Base-by-base conservation (phyloP, 2,329 filamentous ascomycete genomes). In the Phyllosticta citriasiana region DNA sequence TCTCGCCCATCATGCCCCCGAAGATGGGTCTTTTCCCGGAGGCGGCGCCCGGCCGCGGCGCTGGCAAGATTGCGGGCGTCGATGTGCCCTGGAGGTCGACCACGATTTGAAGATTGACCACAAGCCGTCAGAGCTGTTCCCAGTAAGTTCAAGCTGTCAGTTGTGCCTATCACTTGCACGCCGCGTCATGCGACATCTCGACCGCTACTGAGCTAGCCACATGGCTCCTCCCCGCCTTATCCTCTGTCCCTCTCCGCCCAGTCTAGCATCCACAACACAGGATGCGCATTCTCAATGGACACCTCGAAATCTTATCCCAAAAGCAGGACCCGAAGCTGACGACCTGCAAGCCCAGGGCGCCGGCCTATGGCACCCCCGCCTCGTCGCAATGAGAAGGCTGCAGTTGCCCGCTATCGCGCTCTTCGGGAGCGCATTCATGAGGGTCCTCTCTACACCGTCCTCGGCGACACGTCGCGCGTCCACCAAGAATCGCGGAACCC, bases 371-470 rank as follows among this genome's bases (percentile, higher is more conserved):
- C 60, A 40, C 66, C 72, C 16, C 70, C 78, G 14, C 70, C 78
- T n/a, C 73, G 71, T 50, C 65, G 66, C 9, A 64, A 67, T 55
- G 84, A 86, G 72, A 73, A 74, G 60, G 68, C 68, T 4, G 74
- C 79, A 63, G 75, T 84, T 57, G 74, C 79, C 57, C 70, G 77
- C 62, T 82, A 81, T 67, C 78, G 81, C 7, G 71, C 71, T 1
- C 71, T 85, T 4, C 81, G 82, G 64, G 79, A 81, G 55, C 76
- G 76, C 53, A 79, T 83, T 62, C 82, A 84, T 66, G 80, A 84
- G 55, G 84, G 84, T 0, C 82, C 84, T 0, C 80, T 84, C 64
- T 86, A 84, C 71, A 80, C 81, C 0, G 76, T 82, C 19, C 74
- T 84, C 4, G 79, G 75, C 62, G 74, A 81, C 68, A 75, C 78